Evolutionary conservation across 225 moss, liverwort and hornwort genomes (phyloP).

Genomic region (Bryoerythrophyllum caledonicum): DNA sequence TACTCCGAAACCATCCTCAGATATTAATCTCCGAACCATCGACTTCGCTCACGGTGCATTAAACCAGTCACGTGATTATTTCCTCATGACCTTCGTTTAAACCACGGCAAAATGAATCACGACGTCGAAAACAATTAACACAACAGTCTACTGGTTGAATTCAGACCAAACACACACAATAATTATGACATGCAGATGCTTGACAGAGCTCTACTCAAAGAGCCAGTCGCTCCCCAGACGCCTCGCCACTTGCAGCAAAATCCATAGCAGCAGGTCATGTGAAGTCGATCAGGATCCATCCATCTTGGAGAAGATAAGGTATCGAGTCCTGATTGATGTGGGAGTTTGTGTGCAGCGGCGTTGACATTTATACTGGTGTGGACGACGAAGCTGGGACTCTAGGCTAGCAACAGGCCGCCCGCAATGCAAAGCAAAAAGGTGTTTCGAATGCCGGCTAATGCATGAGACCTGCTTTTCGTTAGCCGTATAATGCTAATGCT

Average conservation of each 20-base stretch:
- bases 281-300: not conserved
- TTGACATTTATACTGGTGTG: slow-evolving; percentile 1
- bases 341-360: not conserved
- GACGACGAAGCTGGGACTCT: not conserved
- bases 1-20: too few relatives aligned
- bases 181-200: not conserved
- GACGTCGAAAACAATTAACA: too few relatives aligned
- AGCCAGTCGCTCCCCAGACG: slow-evolving; percentile 32
- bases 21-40: too few relatives aligned
- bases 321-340: not conserved
- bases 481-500: not conserved
- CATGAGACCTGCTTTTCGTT: not conserved
- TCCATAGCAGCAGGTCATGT: slow-evolving; percentile 33
- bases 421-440: slow-evolving; percentile 16
- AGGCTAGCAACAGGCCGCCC: slow-evolving; percentile 19
- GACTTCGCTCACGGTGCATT: too few relatives aligned
- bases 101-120: too few relatives aligned
- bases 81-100: too few relatives aligned
- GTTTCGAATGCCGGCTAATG: slow-evolving; percentile 5
- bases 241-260: slow-evolving; percentile 37
- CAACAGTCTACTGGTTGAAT: not conserved
- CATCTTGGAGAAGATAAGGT: too few relatives aligned
- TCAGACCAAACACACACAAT: not conserved
- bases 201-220: slow-evolving; percentile 17
- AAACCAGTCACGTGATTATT: too few relatives aligned